A percentile compares a stretch with the other conserved stretches of the same genome.
phyloP scores from a whole-genome alignment of 768 basidiomycete genomes.

The Chalciporus sphaerocephalus region DNA sequence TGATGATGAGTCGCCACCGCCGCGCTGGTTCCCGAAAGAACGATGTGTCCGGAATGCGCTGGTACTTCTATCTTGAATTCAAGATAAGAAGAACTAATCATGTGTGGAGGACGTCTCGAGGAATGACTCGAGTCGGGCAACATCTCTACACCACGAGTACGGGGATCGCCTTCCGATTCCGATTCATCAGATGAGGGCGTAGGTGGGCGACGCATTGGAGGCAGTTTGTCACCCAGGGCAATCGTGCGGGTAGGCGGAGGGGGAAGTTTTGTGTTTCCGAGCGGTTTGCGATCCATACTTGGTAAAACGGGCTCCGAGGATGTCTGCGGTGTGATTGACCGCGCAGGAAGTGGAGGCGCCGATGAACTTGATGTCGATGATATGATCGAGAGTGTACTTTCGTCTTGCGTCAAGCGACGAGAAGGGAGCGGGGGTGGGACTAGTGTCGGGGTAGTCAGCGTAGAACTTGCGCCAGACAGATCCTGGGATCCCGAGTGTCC shows the following conservation, averaged over 20 bases:
- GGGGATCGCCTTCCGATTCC: conserved; percentile 56
- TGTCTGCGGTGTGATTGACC: conserved; percentile 18
- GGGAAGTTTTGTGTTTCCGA: conserved; percentile 41
- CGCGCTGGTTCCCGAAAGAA: conserved; percentile 53
- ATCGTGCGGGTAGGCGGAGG: conserved; percentile 78
- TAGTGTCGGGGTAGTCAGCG: conserved; percentile 12
- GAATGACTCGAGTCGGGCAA: conserved; percentile 69
- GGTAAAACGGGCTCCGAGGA: conserved; percentile 20
- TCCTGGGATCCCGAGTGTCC: neutral
- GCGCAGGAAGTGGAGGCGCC: conserved; percentile 37
- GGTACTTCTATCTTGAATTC: conserved; percentile 52
- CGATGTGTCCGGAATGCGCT: conserved; percentile 50
- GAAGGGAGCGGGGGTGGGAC: conserved; percentile 42
- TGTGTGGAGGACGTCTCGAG: conserved; percentile 48
- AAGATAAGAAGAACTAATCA: conserved; percentile 31
- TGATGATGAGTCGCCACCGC: conserved; percentile 57
- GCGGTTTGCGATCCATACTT: conserved; percentile 23
- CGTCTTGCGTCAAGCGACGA: conserved; percentile 16
- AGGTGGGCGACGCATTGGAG: conserved; percentile 49
- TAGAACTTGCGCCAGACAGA: neutral
- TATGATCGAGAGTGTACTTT: conserved; percentile 1
- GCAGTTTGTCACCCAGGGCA: conserved; percentile 63
- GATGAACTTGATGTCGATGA: neutral
- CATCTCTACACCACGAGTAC: conserved; percentile 42
- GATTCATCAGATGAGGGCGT: conserved; percentile 46